Conservation (phyloP, 2,329 filamentous ascomycete species). For the Aureobasidium leucospermi region DNA sequence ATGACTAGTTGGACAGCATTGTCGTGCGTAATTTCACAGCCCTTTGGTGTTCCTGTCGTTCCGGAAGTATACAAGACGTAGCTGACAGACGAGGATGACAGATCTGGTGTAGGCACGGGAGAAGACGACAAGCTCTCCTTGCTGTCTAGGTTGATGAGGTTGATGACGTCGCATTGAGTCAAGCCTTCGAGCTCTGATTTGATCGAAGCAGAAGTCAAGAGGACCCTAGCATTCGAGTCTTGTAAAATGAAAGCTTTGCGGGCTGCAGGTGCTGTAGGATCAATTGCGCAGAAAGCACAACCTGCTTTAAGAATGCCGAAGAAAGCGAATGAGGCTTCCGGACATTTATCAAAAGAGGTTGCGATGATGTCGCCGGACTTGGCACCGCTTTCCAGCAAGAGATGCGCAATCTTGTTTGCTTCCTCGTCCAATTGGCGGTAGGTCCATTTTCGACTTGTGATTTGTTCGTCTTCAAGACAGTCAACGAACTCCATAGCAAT, state of each 20-base stretch:
- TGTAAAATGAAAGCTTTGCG: conserved; percentile 70
- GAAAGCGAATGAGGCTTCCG: conserved; percentile 76
- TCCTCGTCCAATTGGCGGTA: conserved; percentile 64
- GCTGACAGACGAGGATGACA: conserved; percentile 51
- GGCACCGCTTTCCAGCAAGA: conserved; percentile 48
- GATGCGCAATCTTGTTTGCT: conserved; percentile 64
- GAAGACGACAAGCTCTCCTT: conserved; percentile 28
- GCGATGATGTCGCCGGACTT: conserved; percentile 58
- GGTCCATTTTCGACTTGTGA: conserved; percentile 56
- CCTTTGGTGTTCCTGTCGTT: conserved; percentile 79
- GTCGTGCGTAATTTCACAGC: conserved; percentile 80
- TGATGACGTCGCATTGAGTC: conserved; percentile 33
- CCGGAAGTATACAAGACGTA: conserved; percentile 86
- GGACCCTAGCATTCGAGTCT: conserved; percentile 60
- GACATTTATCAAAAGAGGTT: conserved; percentile 76
- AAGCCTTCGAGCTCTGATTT: not conserved
- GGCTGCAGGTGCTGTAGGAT: conserved; percentile 62
- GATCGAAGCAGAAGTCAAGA: conserved; percentile 45
- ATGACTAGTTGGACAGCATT: conserved; percentile 87
- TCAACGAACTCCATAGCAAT: conserved; percentile 64
- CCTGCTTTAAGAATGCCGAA: conserved; percentile 76
- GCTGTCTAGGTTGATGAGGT: conserved; percentile 33
- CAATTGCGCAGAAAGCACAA: conserved; percentile 72
- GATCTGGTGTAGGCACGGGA: conserved; percentile 29
- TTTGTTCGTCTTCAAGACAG: conserved; percentile 38